These are phyloP conservation scores for Solanum tarapatanum DNA, from an alignment of 257 asterid species.

Conservation along the genomic window DNA sequence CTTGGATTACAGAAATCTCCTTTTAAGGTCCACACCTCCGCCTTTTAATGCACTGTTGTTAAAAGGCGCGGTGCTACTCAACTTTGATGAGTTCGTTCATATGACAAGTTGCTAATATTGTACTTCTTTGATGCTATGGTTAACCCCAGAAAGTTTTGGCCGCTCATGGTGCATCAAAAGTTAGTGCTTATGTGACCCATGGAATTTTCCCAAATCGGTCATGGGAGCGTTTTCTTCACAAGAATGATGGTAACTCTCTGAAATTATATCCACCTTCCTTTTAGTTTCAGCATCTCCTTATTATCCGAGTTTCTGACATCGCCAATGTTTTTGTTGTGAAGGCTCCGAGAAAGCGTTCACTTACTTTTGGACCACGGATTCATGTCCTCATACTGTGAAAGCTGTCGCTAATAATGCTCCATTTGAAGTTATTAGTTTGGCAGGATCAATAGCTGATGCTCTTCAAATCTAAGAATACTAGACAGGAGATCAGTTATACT, in stretches of 20 bases:
- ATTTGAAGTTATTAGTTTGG: conserved; percentile 81
- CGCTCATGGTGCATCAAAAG: conserved; percentile 82
- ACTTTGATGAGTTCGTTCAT: background rate
- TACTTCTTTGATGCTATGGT: background rate
- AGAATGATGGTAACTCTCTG: conserved; percentile 36
- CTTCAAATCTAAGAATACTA: conserved; percentile 53
- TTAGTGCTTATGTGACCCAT: conserved; percentile 87
- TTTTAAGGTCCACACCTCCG: background rate
- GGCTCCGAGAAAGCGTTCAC: conserved; percentile 51
- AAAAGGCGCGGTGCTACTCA: background rate
- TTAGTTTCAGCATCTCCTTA: background rate
- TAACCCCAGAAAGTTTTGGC: conserved; percentile 74
- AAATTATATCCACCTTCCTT: background rate
- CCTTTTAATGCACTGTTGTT: background rate
- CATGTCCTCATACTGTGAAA: conserved; percentile 73
- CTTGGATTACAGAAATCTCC: background rate
- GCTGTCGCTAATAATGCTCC: conserved; percentile 57
- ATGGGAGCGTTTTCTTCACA: conserved; percentile 75
- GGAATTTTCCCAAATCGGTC: conserved; percentile 78
- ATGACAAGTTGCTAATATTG: background rate
- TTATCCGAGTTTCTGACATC: background rate
- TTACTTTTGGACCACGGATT: conserved; percentile 89
- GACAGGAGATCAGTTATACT: background rate
- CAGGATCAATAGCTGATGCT: conserved; percentile 85
- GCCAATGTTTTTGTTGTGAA: background rate